Evolutionary conservation across 345 rosid genomes (phyloP).

Genomic region (Citrus sinensis): DVS_A1.0 CM039164.1:23748501-23749000

Average conservation of each 20-base stretch:
- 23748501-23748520: background rate
- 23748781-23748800: conserved; percentile 16
- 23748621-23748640: background rate
- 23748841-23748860: background rate
- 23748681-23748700: conserved; percentile 4
- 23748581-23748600: conserved; percentile 40
- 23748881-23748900: background rate
- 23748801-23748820: conserved; percentile 9
- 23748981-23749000: too few relatives aligned
- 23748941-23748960: too few relatives aligned
- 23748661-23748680: background rate
- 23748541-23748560: conserved; percentile 10
- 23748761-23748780: background rate
- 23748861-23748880: background rate
- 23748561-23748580: conserved; percentile 50
- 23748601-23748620: background rate
- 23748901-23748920: background rate
- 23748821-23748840: conserved; percentile 3
- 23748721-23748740: background rate
- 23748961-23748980: too few relatives aligned
- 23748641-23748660: background rate
- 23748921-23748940: background rate
- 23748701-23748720: background rate
- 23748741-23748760: too few relatives aligned
- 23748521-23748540: conserved; percentile 9